Conservation (phyloP, 306 rosid genomes). For the Pterocarpus santalinus region DNA sequence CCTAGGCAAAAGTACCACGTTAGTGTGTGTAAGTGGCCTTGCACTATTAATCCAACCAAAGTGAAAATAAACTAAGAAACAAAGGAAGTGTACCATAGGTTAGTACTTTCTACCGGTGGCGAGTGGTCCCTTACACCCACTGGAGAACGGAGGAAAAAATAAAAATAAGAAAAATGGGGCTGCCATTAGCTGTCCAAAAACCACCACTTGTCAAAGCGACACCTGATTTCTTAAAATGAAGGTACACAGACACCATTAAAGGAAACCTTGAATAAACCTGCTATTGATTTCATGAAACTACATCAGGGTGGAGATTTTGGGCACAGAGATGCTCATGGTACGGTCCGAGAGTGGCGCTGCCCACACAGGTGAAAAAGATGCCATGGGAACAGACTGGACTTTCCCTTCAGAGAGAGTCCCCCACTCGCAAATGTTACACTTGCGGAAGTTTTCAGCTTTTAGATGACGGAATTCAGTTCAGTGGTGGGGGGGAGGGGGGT, state of each 20-base stretch:
- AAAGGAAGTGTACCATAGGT: constrained; percentile 26
- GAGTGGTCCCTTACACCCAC: constrained; percentile 60
- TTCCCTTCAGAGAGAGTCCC: constrained; percentile 35
- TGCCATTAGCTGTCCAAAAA: constrained; percentile 32
- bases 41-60: constrained; percentile 37
- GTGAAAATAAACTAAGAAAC: constrained; percentile 25
- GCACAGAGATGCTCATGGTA: constrained; percentile 37
- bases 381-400: constrained; percentile 42
- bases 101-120: constrained; percentile 26
- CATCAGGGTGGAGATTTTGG: constrained; percentile 31
- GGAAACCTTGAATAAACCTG: constrained; percentile 1
- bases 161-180: constrained; percentile 27
- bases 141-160: constrained; percentile 5
- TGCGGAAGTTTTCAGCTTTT: constrained; percentile 32
- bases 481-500: constrained; percentile 25
- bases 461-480: constrained; percentile 40
- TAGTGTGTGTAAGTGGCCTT: constrained; percentile 31
- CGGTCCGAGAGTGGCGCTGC: constrained; percentile 43
- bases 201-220: constrained; percentile 20
- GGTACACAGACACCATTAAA: constrained; percentile 39
- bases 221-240: constrained; percentile 42
- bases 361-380: constrained; percentile 37
- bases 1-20: constrained; percentile 31
- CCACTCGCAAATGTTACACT: constrained; percentile 18
- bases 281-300: constrained; percentile 35